Evolutionary conservation across 768 basidiomycete genomes (phyloP).

Genomic region (Lanmaoa rubissima): DNA sequence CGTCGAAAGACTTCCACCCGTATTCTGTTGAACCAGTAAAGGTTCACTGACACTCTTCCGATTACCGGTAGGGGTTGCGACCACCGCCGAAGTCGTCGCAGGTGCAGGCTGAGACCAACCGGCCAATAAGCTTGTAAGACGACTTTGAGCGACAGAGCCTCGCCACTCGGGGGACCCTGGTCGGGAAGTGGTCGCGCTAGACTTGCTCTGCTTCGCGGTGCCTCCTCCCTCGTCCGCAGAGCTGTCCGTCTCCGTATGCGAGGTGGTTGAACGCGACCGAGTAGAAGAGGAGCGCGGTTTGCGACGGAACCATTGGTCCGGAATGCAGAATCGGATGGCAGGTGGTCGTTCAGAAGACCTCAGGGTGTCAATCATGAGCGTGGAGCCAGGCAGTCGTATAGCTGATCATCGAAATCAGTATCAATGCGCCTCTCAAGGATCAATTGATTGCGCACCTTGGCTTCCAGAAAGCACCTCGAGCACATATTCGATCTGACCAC

Average conservation of each 20-base stretch:
- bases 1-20: slow-evolving; percentile 30
- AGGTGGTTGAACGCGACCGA: slow-evolving; percentile 45
- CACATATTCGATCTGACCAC: slow-evolving; percentile 62
- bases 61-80: slow-evolving; percentile 35
- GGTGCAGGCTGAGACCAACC: slow-evolving; percentile 57
- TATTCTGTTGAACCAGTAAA: slow-evolving; percentile 49
- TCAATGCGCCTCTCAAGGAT: background rate
- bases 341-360: slow-evolving; percentile 9
- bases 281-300: slow-evolving; percentile 52
- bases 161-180: slow-evolving; percentile 47
- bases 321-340: slow-evolving; percentile 63
- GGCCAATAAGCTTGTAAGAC: slow-evolving; percentile 65
- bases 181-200: slow-evolving; percentile 20
- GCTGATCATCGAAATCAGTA: slow-evolving; percentile 10
- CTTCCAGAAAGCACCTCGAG: slow-evolving; percentile 61
- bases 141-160: slow-evolving; percentile 52
- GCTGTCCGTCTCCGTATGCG: background rate
- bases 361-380: slow-evolving; percentile 15
- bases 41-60: slow-evolving; percentile 76
- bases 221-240: slow-evolving; percentile 48
- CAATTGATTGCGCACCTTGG: slow-evolving; percentile 42
- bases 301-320: slow-evolving; percentile 78
- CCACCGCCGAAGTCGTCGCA: slow-evolving; percentile 30
- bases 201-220: slow-evolving; percentile 55
- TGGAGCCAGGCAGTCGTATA: slow-evolving; percentile 10